Percentiles rank a stretch among this genome's conserved stretches.
Conservation (phyloP, 768 basidiomycete genomes). For the Rhodocollybia butyracea region DNA sequence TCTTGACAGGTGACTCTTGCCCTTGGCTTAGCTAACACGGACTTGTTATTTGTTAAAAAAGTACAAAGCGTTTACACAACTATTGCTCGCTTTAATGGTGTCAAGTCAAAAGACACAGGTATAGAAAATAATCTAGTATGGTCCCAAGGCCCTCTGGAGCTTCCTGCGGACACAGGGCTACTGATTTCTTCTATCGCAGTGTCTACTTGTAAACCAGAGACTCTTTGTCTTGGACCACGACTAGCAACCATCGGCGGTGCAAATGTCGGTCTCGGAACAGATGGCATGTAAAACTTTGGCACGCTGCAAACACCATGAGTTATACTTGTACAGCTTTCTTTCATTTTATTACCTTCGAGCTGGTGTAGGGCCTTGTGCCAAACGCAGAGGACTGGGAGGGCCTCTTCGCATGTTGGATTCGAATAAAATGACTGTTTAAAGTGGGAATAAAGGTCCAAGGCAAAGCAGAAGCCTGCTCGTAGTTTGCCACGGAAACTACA, state of each 20-base stretch:
- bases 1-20: too few species aligned
- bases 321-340: conserved; percentile 1
- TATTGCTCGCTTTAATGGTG: conserved; percentile 41
- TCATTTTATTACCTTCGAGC: conserved; percentile 39
- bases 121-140: conserved; percentile 43
- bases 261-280: conserved; percentile 56
- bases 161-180: background rate
- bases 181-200: conserved; percentile 22
- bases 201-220: conserved; percentile 15
- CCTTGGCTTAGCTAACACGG: too few species aligned
- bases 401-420: conserved; percentile 51
- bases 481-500: background rate
- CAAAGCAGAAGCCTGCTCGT: background rate
- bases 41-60: too few species aligned
- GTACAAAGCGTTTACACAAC: conserved; percentile 5
- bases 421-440: background rate
- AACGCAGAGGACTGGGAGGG: conserved; percentile 63
- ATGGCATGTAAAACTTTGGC: conserved; percentile 66
- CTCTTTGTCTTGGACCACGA: conserved; percentile 18
- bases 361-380: conserved; percentile 60
- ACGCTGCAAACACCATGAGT: conserved; percentile 23
- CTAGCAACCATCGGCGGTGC: conserved; percentile 27
- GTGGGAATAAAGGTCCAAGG: background rate
- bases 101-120: conserved; percentile 43
- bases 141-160: conserved; percentile 54